Conservation (phyloP, 2,329 filamentous ascomycete species). For the Pseudogymnoascus sp. region DNA sequence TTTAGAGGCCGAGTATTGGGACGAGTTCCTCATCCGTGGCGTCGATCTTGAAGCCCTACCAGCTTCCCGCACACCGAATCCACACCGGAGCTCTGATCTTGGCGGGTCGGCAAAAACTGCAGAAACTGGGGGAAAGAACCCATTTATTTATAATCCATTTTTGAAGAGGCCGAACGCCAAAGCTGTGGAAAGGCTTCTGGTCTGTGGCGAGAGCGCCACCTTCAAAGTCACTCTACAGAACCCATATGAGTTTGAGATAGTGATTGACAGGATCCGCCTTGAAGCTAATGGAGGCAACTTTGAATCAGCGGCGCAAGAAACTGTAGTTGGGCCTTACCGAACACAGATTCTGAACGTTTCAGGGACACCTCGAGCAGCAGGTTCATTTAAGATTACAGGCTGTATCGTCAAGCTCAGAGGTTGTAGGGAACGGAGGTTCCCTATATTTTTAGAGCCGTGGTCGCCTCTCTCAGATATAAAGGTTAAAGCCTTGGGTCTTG, state of each 20-base stretch:
- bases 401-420: constrained; percentile 72
- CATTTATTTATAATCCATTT: constrained; percentile 95
- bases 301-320: constrained; percentile 53
- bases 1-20: constrained; percentile 84
- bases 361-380: constrained; percentile 58
- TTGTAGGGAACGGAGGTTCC: constrained; percentile 74
- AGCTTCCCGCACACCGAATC: constrained; percentile 51
- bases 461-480: constrained; percentile 60
- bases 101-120: constrained; percentile 32
- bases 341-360: constrained; percentile 68
- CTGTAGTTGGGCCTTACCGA: constrained; percentile 69
- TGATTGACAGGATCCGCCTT: constrained; percentile 73
- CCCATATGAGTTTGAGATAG: constrained; percentile 84
- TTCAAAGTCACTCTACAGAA: constrained; percentile 87
- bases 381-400: constrained; percentile 64
- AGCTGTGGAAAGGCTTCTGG: constrained; percentile 56
- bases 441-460: constrained; percentile 74
- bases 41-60: constrained; percentile 60
- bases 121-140: constrained; percentile 47
- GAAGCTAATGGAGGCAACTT: constrained; percentile 67
- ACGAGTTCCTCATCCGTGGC: constrained; percentile 81
- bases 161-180: constrained; percentile 56
- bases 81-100: constrained; percentile 49
- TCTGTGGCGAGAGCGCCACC: constrained; percentile 66
- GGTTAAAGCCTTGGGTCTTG: constrained; percentile 65